Percentiles rank a stretch among this genome's conserved stretches.
phyloP scores from a whole-genome alignment of 306 rosid genomes.

The Datisca glomerata region DNA sequence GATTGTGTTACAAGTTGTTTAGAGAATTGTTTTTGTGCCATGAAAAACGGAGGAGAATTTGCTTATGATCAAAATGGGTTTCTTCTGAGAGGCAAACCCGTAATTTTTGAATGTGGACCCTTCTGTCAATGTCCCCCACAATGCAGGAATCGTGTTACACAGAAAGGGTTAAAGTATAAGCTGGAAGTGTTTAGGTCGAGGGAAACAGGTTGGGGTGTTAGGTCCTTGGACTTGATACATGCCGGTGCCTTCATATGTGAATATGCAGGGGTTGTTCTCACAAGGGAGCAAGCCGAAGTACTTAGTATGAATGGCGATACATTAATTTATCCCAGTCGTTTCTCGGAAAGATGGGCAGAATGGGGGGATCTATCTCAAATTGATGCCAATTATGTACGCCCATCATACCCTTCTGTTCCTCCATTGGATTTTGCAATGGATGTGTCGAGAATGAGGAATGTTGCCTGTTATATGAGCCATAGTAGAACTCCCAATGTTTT shows the following conservation, averaged over 20 bases:
- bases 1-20: slow-evolving; percentile 43
- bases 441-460: slow-evolving; percentile 88
- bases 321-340: slow-evolving; percentile 55
- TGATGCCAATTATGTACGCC: slow-evolving; percentile 40
- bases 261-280: slow-evolving; percentile 78
- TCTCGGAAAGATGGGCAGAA: slow-evolving; percentile 70
- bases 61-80: slow-evolving; percentile 54
- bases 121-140: slow-evolving; percentile 65
- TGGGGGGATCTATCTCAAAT: slow-evolving; percentile 89
- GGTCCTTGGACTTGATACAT: slow-evolving; percentile 87
- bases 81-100: slow-evolving; percentile 77
- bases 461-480: slow-evolving; percentile 92
- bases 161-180: slow-evolving; percentile 50
- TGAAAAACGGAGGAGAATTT: slow-evolving; percentile 71
- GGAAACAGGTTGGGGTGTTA: slow-evolving; percentile 96
- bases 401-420: slow-evolving; percentile 67
- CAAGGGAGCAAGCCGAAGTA: slow-evolving; percentile 54
- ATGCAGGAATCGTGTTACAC: slow-evolving; percentile 71
- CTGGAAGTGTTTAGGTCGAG: slow-evolving; percentile 80
- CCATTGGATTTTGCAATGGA: slow-evolving; percentile 89
- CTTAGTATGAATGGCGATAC: slow-evolving; percentile 83
- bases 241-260: slow-evolving; percentile 66
- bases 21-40: slow-evolving; percentile 60
- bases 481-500: slow-evolving; percentile 70
- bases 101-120: slow-evolving; percentile 83